Evolutionary conservation across 148 eudicot species (phyloP).

Genomic region (Camellia granthamiana): DNA sequence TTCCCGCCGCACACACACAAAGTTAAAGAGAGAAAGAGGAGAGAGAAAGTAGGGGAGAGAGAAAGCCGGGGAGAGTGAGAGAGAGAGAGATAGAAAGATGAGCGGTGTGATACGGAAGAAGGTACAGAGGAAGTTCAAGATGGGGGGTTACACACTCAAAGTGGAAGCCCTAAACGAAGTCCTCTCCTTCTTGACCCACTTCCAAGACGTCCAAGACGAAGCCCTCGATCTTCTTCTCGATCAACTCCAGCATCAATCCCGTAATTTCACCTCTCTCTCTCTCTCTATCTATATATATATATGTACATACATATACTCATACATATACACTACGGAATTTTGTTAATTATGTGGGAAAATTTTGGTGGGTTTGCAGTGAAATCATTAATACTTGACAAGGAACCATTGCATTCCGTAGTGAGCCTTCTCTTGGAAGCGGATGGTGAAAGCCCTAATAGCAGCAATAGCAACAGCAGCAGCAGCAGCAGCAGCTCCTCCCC

Average conservation of each 20-base stretch:
- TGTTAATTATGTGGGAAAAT: not conserved
- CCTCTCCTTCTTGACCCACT: constrained; percentile 1
- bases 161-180: constrained; percentile 14
- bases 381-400: constrained; percentile 79
- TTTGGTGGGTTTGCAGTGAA: constrained; percentile 62
- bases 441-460: constrained; percentile 34
- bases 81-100: constrained; percentile 4
- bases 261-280: constrained; percentile 20
- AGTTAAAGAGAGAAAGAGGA: not conserved
- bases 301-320: too few relatives aligned
- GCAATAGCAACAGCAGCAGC: too few relatives aligned
- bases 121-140: constrained; percentile 5
- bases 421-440: constrained; percentile 47
- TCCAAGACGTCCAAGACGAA: constrained; percentile 46
- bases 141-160: constrained; percentile 9
- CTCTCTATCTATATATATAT: not conserved
- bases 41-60: not conserved
- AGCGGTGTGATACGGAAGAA: not conserved
- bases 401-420: constrained; percentile 47
- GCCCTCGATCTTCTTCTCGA: constrained; percentile 79
- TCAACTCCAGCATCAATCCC: constrained; percentile 53
- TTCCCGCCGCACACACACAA: too few relatives aligned
- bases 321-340: not conserved
- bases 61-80: not conserved
- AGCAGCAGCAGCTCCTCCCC: too few relatives aligned